These are phyloP conservation scores for Thuidium tamariscinum DNA, from an alignment of 225 moss, liverwort and hornwort species.

Conservation along the genomic window DNA sequence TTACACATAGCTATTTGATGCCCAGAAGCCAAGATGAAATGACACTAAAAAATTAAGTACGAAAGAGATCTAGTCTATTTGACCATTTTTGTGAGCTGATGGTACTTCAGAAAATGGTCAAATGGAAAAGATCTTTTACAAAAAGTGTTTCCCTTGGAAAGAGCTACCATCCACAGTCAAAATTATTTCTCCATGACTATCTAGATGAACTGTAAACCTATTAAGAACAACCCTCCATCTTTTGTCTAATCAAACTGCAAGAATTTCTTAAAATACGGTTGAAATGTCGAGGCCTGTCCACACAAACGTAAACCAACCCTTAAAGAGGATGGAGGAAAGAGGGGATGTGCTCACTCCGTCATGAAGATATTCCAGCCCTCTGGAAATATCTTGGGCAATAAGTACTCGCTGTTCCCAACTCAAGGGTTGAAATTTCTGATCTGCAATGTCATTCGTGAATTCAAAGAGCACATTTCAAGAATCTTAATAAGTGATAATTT, in stretches of 20 bases:
- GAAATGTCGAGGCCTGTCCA: not conserved
- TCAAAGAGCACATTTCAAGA: not conserved
- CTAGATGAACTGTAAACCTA: not conserved
- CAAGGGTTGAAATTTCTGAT: constrained; percentile 49
- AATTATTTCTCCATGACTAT: not conserved
- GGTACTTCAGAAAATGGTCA: not conserved
- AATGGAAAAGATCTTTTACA: not conserved
- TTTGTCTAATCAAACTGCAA: not conserved
- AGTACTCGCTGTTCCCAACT: constrained; percentile 84
- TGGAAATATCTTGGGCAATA: constrained; percentile 89
- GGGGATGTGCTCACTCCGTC: constrained; percentile 60
- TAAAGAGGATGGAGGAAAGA: not conserved
- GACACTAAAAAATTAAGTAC: not conserved
- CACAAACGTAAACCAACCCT: not conserved
- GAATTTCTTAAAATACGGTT: not conserved
- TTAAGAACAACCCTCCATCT: not conserved
- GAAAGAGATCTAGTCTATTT: not conserved
- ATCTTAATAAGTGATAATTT: not conserved
- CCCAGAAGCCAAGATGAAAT: not conserved
- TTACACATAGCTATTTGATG: not conserved
- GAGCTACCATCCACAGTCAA: not conserved
- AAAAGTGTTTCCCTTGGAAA: not conserved
- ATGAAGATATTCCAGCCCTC: constrained; percentile 93
- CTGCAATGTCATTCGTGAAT: constrained; percentile 12
- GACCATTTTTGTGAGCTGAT: not conserved